Conservation (phyloP, 2,329 filamentous ascomycete species). For the Aspergillus alliaceus region DNA sequence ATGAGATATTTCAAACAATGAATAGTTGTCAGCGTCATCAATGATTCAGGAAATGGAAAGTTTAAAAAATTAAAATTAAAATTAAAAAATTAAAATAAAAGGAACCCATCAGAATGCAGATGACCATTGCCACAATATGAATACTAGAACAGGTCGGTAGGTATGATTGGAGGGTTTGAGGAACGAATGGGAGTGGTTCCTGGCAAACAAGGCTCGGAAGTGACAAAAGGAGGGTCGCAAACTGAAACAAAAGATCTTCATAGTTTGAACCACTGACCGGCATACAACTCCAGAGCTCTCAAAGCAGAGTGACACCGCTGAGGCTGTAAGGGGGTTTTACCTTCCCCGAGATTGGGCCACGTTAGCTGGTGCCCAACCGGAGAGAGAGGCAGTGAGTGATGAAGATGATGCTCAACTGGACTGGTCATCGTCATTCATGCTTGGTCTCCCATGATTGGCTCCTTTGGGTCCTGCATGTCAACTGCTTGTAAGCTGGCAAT, state of each 20-base stretch:
- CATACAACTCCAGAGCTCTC: neutral
- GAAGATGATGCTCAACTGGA: too few species aligned
- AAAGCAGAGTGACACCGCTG: neutral
- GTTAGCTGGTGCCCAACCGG: constrained; percentile 5
- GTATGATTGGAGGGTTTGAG: neutral
- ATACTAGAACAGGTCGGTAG: neutral
- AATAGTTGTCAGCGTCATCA: too few species aligned
- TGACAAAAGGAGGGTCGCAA: neutral
- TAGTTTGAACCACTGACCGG: neutral
- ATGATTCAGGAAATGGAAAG: neutral
- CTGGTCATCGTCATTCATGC: neutral
- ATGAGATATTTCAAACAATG: neutral
- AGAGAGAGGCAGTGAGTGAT: too few species aligned
- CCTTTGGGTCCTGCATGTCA: neutral
- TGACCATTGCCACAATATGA: neutral
- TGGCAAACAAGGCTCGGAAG: neutral
- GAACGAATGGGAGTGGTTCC: neutral
- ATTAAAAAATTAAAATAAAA: neutral
- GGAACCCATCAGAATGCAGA: neutral
- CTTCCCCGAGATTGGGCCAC: constrained; percentile 5
- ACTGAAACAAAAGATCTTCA: constrained; percentile 1
- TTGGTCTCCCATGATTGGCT: neutral
- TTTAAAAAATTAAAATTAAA: neutral
- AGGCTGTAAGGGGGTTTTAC: neutral
- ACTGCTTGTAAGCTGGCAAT: constrained; percentile 6